phyloP scores from a whole-genome alignment of 2,329 filamentous ascomycete genomes.

The Fusarium sacchari region DNA sequence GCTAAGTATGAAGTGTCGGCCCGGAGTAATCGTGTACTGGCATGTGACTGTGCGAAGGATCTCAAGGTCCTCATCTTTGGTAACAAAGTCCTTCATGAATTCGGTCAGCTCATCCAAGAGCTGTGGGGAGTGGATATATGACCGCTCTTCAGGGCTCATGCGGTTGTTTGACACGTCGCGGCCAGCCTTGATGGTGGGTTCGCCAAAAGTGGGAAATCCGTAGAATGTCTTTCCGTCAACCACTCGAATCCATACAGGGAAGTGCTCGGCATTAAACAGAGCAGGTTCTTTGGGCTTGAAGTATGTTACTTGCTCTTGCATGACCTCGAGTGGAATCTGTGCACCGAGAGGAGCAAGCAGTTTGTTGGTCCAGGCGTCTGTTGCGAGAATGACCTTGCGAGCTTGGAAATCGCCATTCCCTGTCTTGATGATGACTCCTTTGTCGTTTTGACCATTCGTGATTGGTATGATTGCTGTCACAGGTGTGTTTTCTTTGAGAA shows the following conservation, averaged over 20 bases:
- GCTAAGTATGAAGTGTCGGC: background rate
- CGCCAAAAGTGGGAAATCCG: background rate
- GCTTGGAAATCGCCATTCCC: background rate
- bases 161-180: background rate
- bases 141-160: background rate
- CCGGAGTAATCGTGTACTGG: background rate
- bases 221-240: background rate
- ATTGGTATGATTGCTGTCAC: background rate
- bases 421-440: background rate
- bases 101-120: background rate
- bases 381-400: background rate
- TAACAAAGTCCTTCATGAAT: background rate
- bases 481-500: background rate
- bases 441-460: background rate
- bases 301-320: slow-evolving; percentile 10
- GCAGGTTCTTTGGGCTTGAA: background rate
- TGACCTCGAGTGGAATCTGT: background rate
- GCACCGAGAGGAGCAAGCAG: background rate
- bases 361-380: slow-evolving; percentile 10
- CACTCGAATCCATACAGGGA: background rate
- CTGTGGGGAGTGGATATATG: background rate
- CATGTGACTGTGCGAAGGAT: background rate
- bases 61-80: background rate
- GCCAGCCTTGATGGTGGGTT: background rate
- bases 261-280: background rate